Conservation (phyloP, 129 eudicot species). For the Kitagawia praeruptora region DNA sequence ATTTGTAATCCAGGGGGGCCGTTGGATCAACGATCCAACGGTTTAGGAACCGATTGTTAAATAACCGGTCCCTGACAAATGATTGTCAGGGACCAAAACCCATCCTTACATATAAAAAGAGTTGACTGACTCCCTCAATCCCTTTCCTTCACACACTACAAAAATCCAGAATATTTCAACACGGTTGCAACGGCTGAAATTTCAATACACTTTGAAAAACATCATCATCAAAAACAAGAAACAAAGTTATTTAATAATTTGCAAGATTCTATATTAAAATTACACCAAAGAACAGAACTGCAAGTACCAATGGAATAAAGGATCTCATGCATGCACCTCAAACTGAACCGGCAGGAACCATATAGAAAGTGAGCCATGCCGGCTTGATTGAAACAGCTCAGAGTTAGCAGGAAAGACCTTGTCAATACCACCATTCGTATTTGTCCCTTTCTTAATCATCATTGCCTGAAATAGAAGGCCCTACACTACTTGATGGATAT, state of each 20-base stretch:
- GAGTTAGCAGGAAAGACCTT: neutral
- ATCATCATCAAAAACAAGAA: neutral
- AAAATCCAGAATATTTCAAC: neutral
- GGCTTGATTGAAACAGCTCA: neutral
- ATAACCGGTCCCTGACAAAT: no score
- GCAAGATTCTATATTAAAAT: neutral
- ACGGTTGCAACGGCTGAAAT: neutral
- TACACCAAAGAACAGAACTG: neutral
- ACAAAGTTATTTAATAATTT: neutral
- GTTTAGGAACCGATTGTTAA: no score
- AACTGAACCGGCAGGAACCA: neutral
- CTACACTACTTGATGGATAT: neutral
- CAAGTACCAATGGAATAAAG: neutral
- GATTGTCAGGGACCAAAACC: no score
- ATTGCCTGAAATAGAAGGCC: neutral
- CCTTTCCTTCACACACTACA: neutral
- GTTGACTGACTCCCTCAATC: neutral
- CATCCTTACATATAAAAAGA: neutral
- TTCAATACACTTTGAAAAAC: neutral
- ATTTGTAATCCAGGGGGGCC: no score
- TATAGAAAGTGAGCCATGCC: neutral
- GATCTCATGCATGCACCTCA: neutral
- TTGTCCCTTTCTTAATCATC: neutral
- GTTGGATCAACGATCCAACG: no score
- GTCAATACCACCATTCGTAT: neutral